A percentile compares a stretch with the other conserved stretches of the same genome.
Conservation (phyloP, 768 basidiomycete species). For the Cantharellus anzutake region DNA sequence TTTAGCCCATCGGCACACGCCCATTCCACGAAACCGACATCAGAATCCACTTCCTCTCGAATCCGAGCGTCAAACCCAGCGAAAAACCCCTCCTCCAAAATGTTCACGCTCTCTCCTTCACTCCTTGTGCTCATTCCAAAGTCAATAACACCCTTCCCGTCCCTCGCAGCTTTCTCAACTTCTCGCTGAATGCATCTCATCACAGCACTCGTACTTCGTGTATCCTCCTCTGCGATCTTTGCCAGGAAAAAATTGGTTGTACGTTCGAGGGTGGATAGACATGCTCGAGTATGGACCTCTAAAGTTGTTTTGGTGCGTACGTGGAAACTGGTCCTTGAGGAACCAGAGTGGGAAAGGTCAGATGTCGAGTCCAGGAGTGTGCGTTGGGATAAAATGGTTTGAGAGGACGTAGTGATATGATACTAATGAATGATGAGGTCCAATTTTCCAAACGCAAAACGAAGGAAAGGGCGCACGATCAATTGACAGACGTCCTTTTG, state of each 20-base stretch:
- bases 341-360: slow-evolving; percentile 11
- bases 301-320: not conserved
- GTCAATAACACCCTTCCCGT: slow-evolving; percentile 40
- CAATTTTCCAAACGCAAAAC: not conserved
- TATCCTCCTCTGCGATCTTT: slow-evolving; percentile 27
- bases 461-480: slow-evolving; percentile 27
- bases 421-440: not conserved
- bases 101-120: slow-evolving; percentile 9
- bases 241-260: slow-evolving; percentile 30
- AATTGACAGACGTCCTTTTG: slow-evolving; percentile 38
- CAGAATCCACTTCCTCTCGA: not conserved
- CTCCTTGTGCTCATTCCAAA: slow-evolving; percentile 27
- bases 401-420: not conserved
- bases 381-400: slow-evolving; percentile 21
- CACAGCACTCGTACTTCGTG: slow-evolving; percentile 32
- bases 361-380: slow-evolving; percentile 26
- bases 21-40: slow-evolving; percentile 27
- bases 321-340: not conserved
- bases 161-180: slow-evolving; percentile 42
- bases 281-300: not conserved
- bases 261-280: slow-evolving; percentile 1
- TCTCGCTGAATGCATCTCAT: slow-evolving; percentile 39
- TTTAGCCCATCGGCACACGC: slow-evolving; percentile 34
- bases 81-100: not conserved
- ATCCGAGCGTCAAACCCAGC: not conserved